These are phyloP conservation scores for Cicer cuneatum DNA, from an alignment of 306 rosid genomes.

Conservation along the genomic window DNA sequence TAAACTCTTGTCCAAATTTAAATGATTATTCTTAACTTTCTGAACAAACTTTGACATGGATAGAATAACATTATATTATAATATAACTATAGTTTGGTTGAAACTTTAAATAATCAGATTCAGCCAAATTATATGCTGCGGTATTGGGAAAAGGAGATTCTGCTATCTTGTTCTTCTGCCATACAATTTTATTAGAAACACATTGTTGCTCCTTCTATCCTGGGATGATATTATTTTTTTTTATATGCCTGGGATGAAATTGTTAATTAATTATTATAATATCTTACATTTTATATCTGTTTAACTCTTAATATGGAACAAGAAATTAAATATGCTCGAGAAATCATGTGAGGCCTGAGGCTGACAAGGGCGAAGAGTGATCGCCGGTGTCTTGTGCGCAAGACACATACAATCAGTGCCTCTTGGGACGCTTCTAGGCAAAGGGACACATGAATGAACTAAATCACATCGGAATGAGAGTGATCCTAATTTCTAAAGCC, in stretches of 20 bases:
- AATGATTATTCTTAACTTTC: background rate
- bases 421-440: too few relatives aligned
- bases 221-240: background rate
- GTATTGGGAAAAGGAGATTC: constrained; percentile 4
- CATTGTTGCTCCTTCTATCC: constrained; percentile 16
- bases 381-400: too few relatives aligned
- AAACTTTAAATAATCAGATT: constrained; percentile 31
- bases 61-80: constrained; percentile 1
- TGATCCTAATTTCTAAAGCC: too few relatives aligned
- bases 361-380: too few relatives aligned
- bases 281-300: constrained; percentile 32
- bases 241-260: background rate
- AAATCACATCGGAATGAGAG: too few relatives aligned
- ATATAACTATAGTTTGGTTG: background rate
- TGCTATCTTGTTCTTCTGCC: constrained; percentile 15
- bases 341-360: background rate
- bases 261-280: constrained; percentile 13
- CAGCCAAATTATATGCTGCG: constrained; percentile 21
- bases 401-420: too few relatives aligned
- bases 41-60: background rate
- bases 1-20: background rate
- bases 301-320: constrained; percentile 9
- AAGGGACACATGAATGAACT: too few relatives aligned
- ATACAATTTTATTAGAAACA: background rate
- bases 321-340: constrained; percentile 10